phyloP scores from a whole-genome alignment of 768 basidiomycete genomes.

The Russula ochroleuca region DNA sequence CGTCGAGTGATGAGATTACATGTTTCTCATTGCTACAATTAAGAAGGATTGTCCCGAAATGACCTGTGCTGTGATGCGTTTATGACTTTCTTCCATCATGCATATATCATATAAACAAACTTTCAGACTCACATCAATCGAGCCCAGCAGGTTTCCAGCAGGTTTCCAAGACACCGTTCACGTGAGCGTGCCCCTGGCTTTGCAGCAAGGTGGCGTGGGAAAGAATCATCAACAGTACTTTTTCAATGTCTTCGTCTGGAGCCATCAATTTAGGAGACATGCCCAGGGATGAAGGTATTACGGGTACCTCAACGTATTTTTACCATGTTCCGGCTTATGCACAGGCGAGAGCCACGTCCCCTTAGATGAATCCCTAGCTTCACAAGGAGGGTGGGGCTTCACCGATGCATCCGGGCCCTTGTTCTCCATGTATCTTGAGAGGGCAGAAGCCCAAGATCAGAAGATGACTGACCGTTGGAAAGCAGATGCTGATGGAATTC shows the following conservation, averaged over 20 bases:
- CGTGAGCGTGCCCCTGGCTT: too few species aligned
- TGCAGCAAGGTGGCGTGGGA: neutral
- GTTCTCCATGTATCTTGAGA: constrained; percentile 17
- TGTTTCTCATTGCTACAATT: too few species aligned
- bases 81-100: too few species aligned
- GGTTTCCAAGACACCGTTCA: too few species aligned
- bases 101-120: too few species aligned
- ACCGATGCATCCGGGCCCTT: constrained; percentile 2
- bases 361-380: neutral
- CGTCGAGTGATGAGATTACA: too few species aligned
- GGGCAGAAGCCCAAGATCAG: neutral
- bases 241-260: neutral
- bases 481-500: constrained; percentile 13
- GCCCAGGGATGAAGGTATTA: neutral
- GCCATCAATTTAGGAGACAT: neutral
- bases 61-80: too few species aligned
- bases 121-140: too few species aligned
- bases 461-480: constrained; percentile 11
- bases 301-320: neutral
- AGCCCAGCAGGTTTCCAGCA: too few species aligned
- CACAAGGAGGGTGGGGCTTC: neutral
- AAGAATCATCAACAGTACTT: neutral
- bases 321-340: neutral
- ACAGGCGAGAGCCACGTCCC: neutral
- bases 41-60: too few species aligned